Percentiles rank a stretch among this genome's conserved stretches.
phyloP scores from a whole-genome alignment of 2,329 filamentous ascomycete genomes.

The Pyrenophora teres region DNA sequence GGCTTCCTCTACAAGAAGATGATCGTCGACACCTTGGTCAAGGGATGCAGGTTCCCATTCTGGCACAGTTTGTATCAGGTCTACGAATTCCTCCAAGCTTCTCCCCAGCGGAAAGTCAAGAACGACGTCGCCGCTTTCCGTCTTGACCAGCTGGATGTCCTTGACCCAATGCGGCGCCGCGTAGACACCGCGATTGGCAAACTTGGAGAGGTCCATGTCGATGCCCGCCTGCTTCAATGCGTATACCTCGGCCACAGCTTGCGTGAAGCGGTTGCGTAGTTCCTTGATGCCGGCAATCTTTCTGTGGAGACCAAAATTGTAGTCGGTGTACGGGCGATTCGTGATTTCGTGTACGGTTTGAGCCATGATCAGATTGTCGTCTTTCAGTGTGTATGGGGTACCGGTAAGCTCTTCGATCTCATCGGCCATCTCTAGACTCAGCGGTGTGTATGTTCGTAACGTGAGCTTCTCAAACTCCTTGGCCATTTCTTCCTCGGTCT shows the following conservation, averaged over 20 bases:
- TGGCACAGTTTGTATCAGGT: slow-evolving; percentile 29
- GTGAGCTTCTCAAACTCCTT: slow-evolving; percentile 44
- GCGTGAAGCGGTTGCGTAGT: slow-evolving; percentile 54
- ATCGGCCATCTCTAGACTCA: slow-evolving; percentile 37
- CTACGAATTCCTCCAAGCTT: slow-evolving; percentile 28
- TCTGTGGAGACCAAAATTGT: slow-evolving; percentile 32
- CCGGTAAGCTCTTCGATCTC: slow-evolving; percentile 39
- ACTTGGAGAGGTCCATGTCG: slow-evolving; percentile 32
- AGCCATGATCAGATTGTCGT: slow-evolving; percentile 37
- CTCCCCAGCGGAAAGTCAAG: slow-evolving; percentile 29
- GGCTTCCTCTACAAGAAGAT: slow-evolving; percentile 27
- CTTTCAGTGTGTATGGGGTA: slow-evolving; percentile 36
- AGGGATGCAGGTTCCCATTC: slow-evolving; percentile 16
- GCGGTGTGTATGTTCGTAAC: slow-evolving; percentile 38
- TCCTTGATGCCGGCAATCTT: slow-evolving; percentile 19
- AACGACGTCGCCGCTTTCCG: slow-evolving; percentile 24
- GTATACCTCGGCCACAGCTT: slow-evolving; percentile 62
- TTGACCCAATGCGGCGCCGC: slow-evolving; percentile 34
- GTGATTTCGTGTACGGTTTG: slow-evolving; percentile 38
- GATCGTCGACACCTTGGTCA: slow-evolving; percentile 24
- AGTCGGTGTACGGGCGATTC: slow-evolving; percentile 39
- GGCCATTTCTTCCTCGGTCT: slow-evolving; percentile 36
- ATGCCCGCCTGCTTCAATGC: slow-evolving; percentile 47
- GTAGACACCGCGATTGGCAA: slow-evolving; percentile 37
- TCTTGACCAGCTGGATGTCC: slow-evolving; percentile 32